Evolutionary conservation across 495 filamentous ascomycete species (phyloP), one percentile per base, ranked within the genome.

Genomic region (Tuber melanosporum): DNA sequence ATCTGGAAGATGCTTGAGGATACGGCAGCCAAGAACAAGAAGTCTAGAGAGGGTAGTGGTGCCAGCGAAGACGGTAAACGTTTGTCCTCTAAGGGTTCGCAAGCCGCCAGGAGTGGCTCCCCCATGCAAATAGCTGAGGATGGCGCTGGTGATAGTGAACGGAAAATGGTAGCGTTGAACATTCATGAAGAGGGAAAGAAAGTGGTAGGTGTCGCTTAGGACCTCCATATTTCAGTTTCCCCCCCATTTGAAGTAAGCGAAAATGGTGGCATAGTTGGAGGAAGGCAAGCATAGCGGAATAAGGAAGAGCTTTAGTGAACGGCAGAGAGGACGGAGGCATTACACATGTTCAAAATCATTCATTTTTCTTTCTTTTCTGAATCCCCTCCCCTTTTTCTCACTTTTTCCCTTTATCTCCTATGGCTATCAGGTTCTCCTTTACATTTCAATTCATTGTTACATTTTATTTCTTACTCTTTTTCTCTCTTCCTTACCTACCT

Each of bases 1-100:
- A 92, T 94, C 80, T 99, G 95, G 95, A 93, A 94, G 44, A 89
- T 90, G 78, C 87, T 99, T 41, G 87, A 91, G 71, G 91, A 96
- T 73, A 92, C 84, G 94, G 96, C 76, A 91, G 91, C 76, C 87
- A 90, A 74, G 85, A 91, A 91, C 76, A 89, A 87, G 26, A 85
- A 86, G 76, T 66, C 80, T 36, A 82, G 84, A 46, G 84, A 80
- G n/a, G 85, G 82, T 52, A 22, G 79, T 26, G 81, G 83, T 52
- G 41, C 57, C 32, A 71, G 42, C 45, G 80, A 72, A 20, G 76
- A 79, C 46, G 70, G 76, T 36, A 77, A 80, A 76, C 79, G 47
- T 49, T 76, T 76, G 77, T 66, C 70, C 71, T 75, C 80, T 72
- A 80, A 87, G 44, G 79, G 83, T 49, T 78, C 83, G 5, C 80